These are phyloP conservation scores for Quercus tomentella DNA, from an alignment of 331 rosid species.

Conservation along the genomic window DNA sequence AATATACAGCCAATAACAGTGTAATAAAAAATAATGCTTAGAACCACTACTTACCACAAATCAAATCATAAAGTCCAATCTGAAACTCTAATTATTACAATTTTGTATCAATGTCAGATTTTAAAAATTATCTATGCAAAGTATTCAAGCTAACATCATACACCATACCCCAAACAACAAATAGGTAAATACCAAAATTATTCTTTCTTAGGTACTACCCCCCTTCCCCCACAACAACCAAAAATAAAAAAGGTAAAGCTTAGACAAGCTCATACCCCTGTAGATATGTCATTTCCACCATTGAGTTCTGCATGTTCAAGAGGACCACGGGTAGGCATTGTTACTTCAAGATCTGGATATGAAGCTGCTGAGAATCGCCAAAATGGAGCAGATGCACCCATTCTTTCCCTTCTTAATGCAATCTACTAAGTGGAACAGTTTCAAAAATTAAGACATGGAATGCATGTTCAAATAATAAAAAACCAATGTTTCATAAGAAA, in stretches of 20 bases:
- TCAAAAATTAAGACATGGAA: slow-evolving; percentile 1
- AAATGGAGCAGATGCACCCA: slow-evolving; percentile 95
- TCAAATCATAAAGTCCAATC: not conserved
- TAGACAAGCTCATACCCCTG: slow-evolving; percentile 44
- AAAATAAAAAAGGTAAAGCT: not conserved
- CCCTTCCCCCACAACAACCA: not conserved
- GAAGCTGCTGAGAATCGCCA: slow-evolving; percentile 96
- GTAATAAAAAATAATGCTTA: not conserved
- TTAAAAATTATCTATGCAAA: not conserved
- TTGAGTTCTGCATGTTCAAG: slow-evolving; percentile 27
- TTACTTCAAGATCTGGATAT: slow-evolving; percentile 82
- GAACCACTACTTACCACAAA: not conserved
- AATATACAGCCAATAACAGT: not conserved
- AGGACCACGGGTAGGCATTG: slow-evolving; percentile 45
- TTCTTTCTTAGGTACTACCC: no score
- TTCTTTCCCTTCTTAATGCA: slow-evolving; percentile 89
- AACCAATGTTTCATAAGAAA: not conserved
- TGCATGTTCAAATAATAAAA: slow-evolving; percentile 17
- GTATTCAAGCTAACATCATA: not conserved
- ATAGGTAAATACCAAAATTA: not conserved
- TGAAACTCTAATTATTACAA: not conserved
- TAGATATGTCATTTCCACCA: slow-evolving; percentile 36
- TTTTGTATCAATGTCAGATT: not conserved
- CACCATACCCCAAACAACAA: not conserved
- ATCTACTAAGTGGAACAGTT: slow-evolving; percentile 41